Evolutionary conservation across 2,329 filamentous ascomycete genomes (phyloP).

Genomic region (Capronia americana): DNA sequence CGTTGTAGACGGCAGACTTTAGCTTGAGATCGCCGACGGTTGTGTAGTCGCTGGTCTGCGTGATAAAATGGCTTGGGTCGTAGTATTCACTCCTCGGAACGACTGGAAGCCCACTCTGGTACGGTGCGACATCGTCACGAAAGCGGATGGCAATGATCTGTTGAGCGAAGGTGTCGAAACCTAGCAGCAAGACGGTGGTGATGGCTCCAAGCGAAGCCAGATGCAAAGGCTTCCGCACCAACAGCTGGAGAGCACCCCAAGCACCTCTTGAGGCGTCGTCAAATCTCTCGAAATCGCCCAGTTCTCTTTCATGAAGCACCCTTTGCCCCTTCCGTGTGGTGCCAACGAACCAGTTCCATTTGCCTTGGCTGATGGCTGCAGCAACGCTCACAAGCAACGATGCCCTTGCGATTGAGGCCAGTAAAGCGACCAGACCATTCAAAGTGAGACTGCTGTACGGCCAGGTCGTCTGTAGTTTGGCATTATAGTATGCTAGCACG

Average conservation of each 20-base stretch:
- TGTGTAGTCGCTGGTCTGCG: neutral
- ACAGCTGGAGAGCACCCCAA: constrained; percentile 4
- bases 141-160: constrained; percentile 3
- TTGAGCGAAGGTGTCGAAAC: constrained; percentile 1
- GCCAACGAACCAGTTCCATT: constrained; percentile 4
- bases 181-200: neutral
- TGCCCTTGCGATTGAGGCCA: constrained; percentile 4
- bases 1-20: constrained; percentile 2
- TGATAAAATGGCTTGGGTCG: constrained; percentile 7
- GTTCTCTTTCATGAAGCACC: constrained; percentile 5
- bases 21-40: neutral
- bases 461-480: constrained; percentile 2
- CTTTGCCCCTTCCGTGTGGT: neutral
- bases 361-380: neutral
- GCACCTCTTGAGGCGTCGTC: constrained; percentile 7
- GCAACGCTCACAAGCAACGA: neutral
- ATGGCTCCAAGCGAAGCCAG: neutral
- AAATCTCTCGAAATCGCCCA: constrained; percentile 1
- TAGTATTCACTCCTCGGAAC: constrained; percentile 5
- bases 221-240: constrained; percentile 4
- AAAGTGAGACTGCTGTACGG: constrained; percentile 1
- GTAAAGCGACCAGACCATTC: constrained; percentile 2
- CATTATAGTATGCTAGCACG: constrained; percentile 3
- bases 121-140: constrained; percentile 6
- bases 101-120: neutral